Evolutionary conservation across 306 rosid genomes (phyloP), one percentile per base, ranked within the genome.

Genomic region (Clitoria ternatea): DNA sequence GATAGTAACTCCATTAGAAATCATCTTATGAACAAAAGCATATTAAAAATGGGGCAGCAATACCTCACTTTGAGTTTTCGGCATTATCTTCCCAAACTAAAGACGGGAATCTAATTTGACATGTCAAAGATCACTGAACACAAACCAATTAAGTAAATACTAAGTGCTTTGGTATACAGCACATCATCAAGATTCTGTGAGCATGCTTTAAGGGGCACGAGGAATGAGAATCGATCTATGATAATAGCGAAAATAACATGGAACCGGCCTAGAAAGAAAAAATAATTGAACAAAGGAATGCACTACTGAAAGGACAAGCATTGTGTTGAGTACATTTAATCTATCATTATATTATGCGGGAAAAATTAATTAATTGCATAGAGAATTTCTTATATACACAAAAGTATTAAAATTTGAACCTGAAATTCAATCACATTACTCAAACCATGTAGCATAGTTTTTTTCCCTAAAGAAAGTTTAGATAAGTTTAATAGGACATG

Each of bases 11-110:
- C 23, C 63, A 73, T 45, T 50, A 62, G 23, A 65, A 57, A 50
- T 63, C 55, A 43, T 47, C 73, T 73, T 69, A 65, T 69, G 68
- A 73, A 33, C 55, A 11, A 9, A 13, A 32, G 47, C 8, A 4
- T 18, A 26, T 54, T 61, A 6, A 39, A 49, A 49, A 82, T 78
- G 84, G 73, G 24, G 39, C 62, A 60, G 39, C 62, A 60, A 53
- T 26, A 7, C 54, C 14, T 52, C 6, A 63, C 73, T 42, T 19
- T 60, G 18, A 20, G 17, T 70, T 44, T 70, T 52, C 61, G 55
- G 27, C 65, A 47, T 59, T 68, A 69, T 66, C 77, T 66, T 47
- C 56, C 12, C 20, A 43, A 32, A 12, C 12, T 62, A 42, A 6
- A 64, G 67, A 63, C 65, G 40, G 43, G 6, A 11, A 14, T 62